Evolutionary conservation across 2,329 filamentous ascomycete species (phyloP).

Genomic region (Colletotrichum destructivum): DNA sequence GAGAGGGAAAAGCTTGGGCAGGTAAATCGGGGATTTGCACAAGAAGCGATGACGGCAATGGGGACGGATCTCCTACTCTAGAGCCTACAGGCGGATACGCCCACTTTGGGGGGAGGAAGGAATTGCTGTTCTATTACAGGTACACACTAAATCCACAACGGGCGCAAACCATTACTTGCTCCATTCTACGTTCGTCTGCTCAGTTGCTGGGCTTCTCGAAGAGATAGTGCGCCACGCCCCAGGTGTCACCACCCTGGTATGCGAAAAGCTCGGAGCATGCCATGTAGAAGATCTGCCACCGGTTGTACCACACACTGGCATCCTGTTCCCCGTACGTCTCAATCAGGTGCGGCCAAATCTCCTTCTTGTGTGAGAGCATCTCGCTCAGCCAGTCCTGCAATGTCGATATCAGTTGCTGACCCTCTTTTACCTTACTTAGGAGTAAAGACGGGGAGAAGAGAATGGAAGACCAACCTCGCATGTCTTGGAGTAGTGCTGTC

Average conservation of each 20-base stretch:
- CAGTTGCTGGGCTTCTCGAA: constrained; percentile 69
- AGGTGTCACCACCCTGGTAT: constrained; percentile 75
- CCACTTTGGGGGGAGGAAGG: background rate
- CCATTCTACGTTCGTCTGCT: background rate
- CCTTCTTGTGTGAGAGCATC: constrained; percentile 71
- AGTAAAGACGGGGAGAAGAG: background rate
- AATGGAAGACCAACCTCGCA: constrained; percentile 69
- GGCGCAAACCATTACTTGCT: background rate
- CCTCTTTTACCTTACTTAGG: background rate
- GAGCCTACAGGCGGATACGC: no score
- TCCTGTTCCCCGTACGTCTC: constrained; percentile 76
- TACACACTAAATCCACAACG: background rate
- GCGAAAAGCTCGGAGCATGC: constrained; percentile 80
- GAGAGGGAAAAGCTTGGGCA: background rate
- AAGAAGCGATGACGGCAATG: background rate
- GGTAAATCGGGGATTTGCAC: no score
- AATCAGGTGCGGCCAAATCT: constrained; percentile 75
- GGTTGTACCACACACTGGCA: constrained; percentile 74
- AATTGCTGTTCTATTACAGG: constrained; percentile 1
- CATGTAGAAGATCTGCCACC: constrained; percentile 82
- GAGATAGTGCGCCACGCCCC: constrained; percentile 78
- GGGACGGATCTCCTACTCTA: background rate
- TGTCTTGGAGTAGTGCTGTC: constrained; percentile 77
- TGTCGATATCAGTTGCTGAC: constrained; percentile 13
- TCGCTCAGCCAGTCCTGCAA: constrained; percentile 72